Evolutionary conservation across 2,329 filamentous ascomycete species (phyloP), one percentile per base, ranked within the genome.

Genomic region (Cladophialophora chaetospira): DNA sequence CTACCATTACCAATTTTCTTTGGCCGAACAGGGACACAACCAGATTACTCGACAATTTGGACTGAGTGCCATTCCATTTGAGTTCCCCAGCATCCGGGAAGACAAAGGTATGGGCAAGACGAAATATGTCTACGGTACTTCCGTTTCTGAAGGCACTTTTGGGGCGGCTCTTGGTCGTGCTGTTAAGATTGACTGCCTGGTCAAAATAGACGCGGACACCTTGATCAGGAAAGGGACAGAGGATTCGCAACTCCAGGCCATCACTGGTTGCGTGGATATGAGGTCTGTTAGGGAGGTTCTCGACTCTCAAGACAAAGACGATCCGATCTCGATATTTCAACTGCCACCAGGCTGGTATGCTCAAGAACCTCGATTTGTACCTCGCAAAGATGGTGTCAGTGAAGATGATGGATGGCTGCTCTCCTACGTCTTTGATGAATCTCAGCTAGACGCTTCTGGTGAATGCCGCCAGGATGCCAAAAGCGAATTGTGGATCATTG

Each of bases 341-440:
- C 77, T 88, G 67, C 87, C 87, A 0, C 64, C 70, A 0, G 80
- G 81, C 0, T 84, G 81, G 75, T 89, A 77, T 58, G 84, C 84
- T 0, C 86, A 89, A 66, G 87, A 89, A 69, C 81, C 85, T 1
- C 79, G 83, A 0, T 89, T 89, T 58, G 79, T 89, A 3, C 73
- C 84, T 3, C 71, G 79, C 1, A 42, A 62, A 1, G 63, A 70
- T 9, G 69, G 73, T 0, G 56, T 42, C 0, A 67, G 63, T 0
- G 87, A 89, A 67, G 86, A 89, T 63, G 84, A 86, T 61, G 87
- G 87, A 0, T 89, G 80, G 71, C 72, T 89, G 0, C 72, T 89
- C 3, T 85, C 83, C 43, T 89, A 88, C 62, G 85, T 86, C 1
- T 89, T 89, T 60, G 84, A 89, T 60, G 87, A 89, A 64, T 75